A percentile compares a stretch with the other conserved stretches of the same genome.
phyloP scores from a whole-genome alignment of 192 early-diverging fungal genomes.

The Coemansia sp. region DNA sequence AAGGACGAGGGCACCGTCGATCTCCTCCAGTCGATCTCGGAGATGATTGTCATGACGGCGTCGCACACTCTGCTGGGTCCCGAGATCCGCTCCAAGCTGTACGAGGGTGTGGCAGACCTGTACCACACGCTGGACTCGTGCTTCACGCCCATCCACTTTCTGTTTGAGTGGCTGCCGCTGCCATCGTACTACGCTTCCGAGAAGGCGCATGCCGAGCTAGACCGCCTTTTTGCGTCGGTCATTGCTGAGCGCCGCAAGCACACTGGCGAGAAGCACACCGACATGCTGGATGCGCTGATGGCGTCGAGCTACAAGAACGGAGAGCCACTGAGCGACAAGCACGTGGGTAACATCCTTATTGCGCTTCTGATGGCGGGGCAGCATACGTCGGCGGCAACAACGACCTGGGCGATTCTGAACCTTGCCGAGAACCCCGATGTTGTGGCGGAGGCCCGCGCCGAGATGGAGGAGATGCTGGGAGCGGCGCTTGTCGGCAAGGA shows the following conservation, averaged over 20 bases:
- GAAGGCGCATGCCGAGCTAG: constrained; percentile 79
- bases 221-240: constrained; percentile 73
- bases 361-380: constrained; percentile 97
- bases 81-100: constrained; percentile 83
- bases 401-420: constrained; percentile 87
- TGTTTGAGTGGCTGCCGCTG: constrained; percentile 90
- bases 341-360: constrained; percentile 95
- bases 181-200: constrained; percentile 85
- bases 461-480: constrained; percentile 66
- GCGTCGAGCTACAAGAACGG: constrained; percentile 88
- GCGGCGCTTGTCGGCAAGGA: constrained; percentile 50
- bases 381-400: constrained; percentile 91
- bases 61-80: constrained; percentile 92
- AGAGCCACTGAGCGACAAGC: constrained; percentile 73
- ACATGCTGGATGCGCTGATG: constrained; percentile 84
- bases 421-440: constrained; percentile 76
- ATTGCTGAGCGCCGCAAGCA: constrained; percentile 72
- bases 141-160: constrained; percentile 91
- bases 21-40: constrained; percentile 76
- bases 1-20: constrained; percentile 61
- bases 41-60: constrained; percentile 93
- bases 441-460: constrained; percentile 66
- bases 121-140: constrained; percentile 95
- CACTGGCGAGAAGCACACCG: constrained; percentile 59
- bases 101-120: constrained; percentile 80